Conservation (phyloP, 2,329 filamentous ascomycete species). For the Beauveria caledonica region DNA sequence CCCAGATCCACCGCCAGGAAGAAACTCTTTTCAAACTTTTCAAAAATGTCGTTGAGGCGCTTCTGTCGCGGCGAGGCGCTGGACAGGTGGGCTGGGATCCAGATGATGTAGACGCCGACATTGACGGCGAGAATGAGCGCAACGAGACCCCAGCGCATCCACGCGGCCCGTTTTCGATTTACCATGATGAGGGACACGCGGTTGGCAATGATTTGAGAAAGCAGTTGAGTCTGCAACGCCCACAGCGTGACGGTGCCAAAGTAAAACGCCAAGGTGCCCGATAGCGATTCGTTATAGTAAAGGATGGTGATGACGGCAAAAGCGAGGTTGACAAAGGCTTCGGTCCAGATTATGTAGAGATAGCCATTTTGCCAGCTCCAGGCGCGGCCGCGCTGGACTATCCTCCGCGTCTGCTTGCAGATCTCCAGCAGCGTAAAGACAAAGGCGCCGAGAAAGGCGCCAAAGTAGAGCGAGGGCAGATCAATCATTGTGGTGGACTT, state of each 20-base stretch:
- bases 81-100: conserved; percentile 28
- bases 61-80: conserved; percentile 8
- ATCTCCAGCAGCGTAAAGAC: conserved; percentile 19
- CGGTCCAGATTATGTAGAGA: conserved; percentile 12
- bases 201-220: conserved; percentile 38
- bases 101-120: conserved; percentile 31
- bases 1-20: conserved; percentile 39
- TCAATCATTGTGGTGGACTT: conserved; percentile 10
- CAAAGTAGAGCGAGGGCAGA: conserved; percentile 18
- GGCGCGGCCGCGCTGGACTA: conserved; percentile 15
- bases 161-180: conserved; percentile 24
- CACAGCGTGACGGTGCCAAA: conserved; percentile 13
- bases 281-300: neutral
- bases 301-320: conserved; percentile 7
- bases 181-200: conserved; percentile 34
- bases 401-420: conserved; percentile 16
- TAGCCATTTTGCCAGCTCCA: conserved; percentile 15
- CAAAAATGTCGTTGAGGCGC: conserved; percentile 16
- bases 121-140: conserved; percentile 28
- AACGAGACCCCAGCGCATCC: conserved; percentile 29
- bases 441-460: conserved; percentile 21
- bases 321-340: conserved; percentile 4
- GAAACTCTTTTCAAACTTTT: conserved; percentile 33
- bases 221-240: conserved; percentile 28
- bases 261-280: neutral